Evolutionary conservation across 1,139 yeast genomes (phyloP), one percentile per base, ranked within the genome.

Genomic region (Blastobotrys apis): DNA sequence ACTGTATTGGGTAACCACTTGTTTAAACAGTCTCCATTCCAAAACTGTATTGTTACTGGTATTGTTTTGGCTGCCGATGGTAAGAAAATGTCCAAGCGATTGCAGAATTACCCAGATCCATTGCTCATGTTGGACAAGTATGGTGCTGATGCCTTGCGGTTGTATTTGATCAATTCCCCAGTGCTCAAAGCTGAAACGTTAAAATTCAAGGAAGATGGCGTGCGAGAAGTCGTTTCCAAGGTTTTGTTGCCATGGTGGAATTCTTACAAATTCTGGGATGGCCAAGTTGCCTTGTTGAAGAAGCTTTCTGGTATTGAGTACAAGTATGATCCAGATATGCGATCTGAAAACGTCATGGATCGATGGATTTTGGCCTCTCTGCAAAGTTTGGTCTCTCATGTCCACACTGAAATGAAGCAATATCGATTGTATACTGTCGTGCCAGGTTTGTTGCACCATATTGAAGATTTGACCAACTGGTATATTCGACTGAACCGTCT

Each of bases 241-340:
- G 98, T 92, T 30, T 73, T 90, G 61, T 74, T 92, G 60, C 99
- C 99, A 55, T 92, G 97, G 97, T 92, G 94, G 86, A 92, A 92
- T 72, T 86, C 97, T 34, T 90, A 73, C 77, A 92, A 90, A 69
- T 92, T 94, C 73, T 83, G 90, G 73, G 95, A 90, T 62, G 97
- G 94, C 56, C 95, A 94, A 59, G 85, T 90, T 53, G 87, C 88
- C 35, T 69, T 92, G 47, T 76, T 83, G 64, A 80, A 84, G 69
- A 92, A 90, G 71, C 80, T 80, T 46, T 77, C 83, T 44, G 78
- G 77, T 41, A 64, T 76, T 52, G 87, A 81, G 41, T 94, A 85
- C 73, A 72, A 77, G 55, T 90, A 81, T 65, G 83, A 88, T 59
- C 75, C 83, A 35, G 55, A 67, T 9, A 69, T 81, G 51, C 44